Percentiles rank a stretch among this genome's conserved stretches.
Evolutionary conservation across 116 monocot species (phyloP).

Genomic region (Phalaenopsis hybrid): DNA sequence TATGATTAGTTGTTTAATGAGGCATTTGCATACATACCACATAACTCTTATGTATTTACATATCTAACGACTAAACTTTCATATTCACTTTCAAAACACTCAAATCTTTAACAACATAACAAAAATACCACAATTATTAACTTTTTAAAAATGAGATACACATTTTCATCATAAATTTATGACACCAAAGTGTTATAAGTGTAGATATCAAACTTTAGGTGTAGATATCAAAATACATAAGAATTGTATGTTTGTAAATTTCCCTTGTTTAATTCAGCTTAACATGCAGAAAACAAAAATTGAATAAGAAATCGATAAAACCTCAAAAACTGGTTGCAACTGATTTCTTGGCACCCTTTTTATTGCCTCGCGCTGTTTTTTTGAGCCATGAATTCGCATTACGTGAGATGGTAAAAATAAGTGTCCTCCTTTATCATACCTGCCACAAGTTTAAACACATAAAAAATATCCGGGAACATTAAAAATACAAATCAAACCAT

Average conservation of each 20-base stretch:
- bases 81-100: no score
- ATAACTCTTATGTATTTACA: no score
- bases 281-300: background rate
- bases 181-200: no score
- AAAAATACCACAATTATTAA: no score
- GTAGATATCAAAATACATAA: no score
- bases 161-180: no score
- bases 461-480: background rate
- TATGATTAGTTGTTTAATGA: background rate
- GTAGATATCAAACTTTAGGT: no score
- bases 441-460: slow-evolving; percentile 15
- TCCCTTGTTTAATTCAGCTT: background rate
- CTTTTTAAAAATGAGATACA: no score
- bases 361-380: slow-evolving; percentile 72
- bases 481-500: background rate
- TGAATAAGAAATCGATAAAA: slow-evolving; percentile 16
- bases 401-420: slow-evolving; percentile 82
- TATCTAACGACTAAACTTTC: no score
- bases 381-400: slow-evolving; percentile 91
- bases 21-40: no score
- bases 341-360: slow-evolving; percentile 66
- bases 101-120: no score
- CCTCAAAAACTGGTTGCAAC: slow-evolving; percentile 77
- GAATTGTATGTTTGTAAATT: no score
- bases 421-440: slow-evolving; percentile 92